Evolutionary conservation across 306 rosid species (phyloP), one percentile per base, ranked within the genome.

Genomic region (Begonia masoniana): DNA sequence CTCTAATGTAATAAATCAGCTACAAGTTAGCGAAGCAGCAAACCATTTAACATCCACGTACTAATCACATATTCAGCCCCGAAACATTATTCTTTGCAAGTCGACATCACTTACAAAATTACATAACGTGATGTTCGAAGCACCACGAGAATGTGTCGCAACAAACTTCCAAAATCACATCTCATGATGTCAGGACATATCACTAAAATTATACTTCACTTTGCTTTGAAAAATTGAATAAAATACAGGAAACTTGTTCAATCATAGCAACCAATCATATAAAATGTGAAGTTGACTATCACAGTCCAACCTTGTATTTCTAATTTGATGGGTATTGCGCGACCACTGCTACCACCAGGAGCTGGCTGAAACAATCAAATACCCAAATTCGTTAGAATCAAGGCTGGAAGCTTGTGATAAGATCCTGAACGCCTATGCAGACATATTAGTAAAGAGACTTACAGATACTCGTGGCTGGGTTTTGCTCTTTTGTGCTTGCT

Each of bases 401-500:
- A 41, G 14, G 51, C 6, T 48, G 21, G 54, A 63, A n/a, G 57
- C 51, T 47, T 66, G 39, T 21, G 35, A 21, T 21, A 46, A 56
- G 66, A 47, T 31, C 74, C 24, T 21, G 57, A 50, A 19, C 39
- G 36, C 15, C 15, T 10, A 19, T 23, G 2, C 15, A 8, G 41
- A 52, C 31, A 58, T 11, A 56, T 15, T 11, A 56, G 43, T 21
- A 49, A 58, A 58, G 52, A 74, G 12, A 65, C 94, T 74, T 73
- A 88, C 94, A 31, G 88, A 64, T 46, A 61, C 17, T 42, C 61
- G 82, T 50, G 75, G 61, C 69, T 78, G 84, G 54, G 74, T 51
- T 69, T 65, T 84, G 66, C 57, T 88, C 75, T 79, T 84, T 43
- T 84, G 96, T 6, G 96, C 70, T 60, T 88, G 94, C 76, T 88